A percentile compares a stretch with the other conserved stretches of the same genome.
Evolutionary conservation across 2,329 filamentous ascomycete species (phyloP).

Genomic region (Chaetomium globosum): DNA sequence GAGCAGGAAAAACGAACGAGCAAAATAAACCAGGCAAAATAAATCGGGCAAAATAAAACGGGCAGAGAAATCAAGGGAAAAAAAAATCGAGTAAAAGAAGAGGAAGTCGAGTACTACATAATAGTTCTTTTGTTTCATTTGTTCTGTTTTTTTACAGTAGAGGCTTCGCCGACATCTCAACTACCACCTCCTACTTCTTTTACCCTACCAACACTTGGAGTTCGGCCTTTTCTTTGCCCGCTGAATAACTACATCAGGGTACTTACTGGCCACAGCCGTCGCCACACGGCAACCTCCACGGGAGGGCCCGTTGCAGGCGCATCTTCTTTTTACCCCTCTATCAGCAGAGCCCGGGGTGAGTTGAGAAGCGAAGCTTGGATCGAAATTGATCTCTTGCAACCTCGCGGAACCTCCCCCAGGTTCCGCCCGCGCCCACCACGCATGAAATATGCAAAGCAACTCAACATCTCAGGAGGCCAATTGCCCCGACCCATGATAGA

Average conservation of each 20-base stretch:
- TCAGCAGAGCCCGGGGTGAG: background rate
- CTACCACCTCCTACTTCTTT: no score
- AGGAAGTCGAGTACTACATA: no score
- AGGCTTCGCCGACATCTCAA: no score
- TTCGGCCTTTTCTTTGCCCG: no score
- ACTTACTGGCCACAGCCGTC: constrained; percentile 21
- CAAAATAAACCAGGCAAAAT: no score
- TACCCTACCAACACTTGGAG: no score
- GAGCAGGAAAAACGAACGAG: no score
- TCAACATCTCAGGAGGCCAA: constrained; percentile 26
- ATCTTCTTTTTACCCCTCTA: constrained; percentile 16
- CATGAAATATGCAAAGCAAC: constrained; percentile 33
- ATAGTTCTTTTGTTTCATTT: no score
- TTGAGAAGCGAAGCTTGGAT: constrained; percentile 4
- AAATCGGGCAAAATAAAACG: no score
- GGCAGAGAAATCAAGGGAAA: no score
- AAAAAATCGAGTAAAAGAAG: no score
- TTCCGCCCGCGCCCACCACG: constrained; percentile 27
- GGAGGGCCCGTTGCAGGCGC: constrained; percentile 35
- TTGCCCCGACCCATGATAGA: constrained; percentile 10
- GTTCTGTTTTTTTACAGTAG: no score
- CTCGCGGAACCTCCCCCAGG: constrained; percentile 18
- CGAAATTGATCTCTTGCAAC: background rate
- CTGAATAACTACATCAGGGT: constrained; percentile 11
- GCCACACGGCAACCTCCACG: constrained; percentile 31